phyloP scores from a whole-genome alignment of 345 rosid genomes.

The Gossypium arboreum region DNA sequence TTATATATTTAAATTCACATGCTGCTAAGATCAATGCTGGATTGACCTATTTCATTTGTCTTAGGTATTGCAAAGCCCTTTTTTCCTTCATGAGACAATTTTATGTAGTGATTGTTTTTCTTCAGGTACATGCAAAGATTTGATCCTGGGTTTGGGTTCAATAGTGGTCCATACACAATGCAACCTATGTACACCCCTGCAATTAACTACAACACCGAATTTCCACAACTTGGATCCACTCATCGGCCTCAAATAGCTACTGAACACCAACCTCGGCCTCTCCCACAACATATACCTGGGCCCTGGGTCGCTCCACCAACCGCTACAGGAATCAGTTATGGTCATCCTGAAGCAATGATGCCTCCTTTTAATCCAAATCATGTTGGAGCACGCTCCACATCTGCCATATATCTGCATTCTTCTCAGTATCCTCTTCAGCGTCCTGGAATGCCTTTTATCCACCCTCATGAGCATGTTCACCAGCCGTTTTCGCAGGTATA shows the following conservation, averaged over 20 bases:
- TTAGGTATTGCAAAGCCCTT: neutral
- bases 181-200: constrained; percentile 73
- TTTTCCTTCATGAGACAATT: neutral
- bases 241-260: constrained; percentile 54
- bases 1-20: neutral
- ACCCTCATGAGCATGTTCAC: constrained; percentile 56
- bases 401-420: constrained; percentile 54
- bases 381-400: constrained; percentile 46
- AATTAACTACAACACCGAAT: constrained; percentile 72
- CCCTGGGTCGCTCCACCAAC: constrained; percentile 49
- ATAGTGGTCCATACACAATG: constrained; percentile 49
- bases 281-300: constrained; percentile 56
- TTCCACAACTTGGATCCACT: constrained; percentile 67
- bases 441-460: constrained; percentile 59
- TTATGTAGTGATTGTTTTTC: constrained; percentile 10
- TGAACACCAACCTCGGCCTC: constrained; percentile 52
- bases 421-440: constrained; percentile 67
- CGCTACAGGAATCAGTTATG: constrained; percentile 57
- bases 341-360: constrained; percentile 76
- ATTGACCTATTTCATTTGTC: neutral
- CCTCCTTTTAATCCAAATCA: constrained; percentile 62
- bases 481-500: constrained; percentile 64
- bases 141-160: constrained; percentile 80
- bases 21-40: neutral
- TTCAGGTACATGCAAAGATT: constrained; percentile 70